Percentiles rank a stretch among this genome's conserved stretches.
Evolutionary conservation across 176 grass and related monocot species (phyloP).

Genomic region (Musa troglodytarum): DNA sequence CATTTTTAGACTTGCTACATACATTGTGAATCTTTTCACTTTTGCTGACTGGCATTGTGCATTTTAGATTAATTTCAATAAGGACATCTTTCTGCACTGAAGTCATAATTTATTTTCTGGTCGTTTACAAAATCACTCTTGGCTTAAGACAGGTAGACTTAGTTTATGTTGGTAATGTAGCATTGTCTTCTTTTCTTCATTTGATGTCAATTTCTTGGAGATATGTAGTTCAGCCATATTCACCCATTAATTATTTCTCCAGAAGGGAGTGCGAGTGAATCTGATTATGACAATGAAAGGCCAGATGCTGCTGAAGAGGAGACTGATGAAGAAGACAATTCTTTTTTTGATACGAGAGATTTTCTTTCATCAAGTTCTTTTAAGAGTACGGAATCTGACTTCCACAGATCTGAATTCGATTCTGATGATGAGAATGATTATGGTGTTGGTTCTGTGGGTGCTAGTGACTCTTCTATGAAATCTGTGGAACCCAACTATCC

Average conservation of each 20-base stretch:
- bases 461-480: conserved; percentile 65
- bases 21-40: too few species aligned
- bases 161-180: neutral
- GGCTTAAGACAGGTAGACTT: too few species aligned
- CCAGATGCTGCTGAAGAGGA: conserved; percentile 90
- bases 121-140: too few species aligned
- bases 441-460: conserved; percentile 34
- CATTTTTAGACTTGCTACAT: too few species aligned
- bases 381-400: conserved; percentile 72
- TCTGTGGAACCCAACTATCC: conserved; percentile 67
- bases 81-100: too few species aligned
- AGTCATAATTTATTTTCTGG: too few species aligned
- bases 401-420: conserved; percentile 69
- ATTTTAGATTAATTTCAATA: too few species aligned
- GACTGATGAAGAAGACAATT: conserved; percentile 76
- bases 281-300: conserved; percentile 90
- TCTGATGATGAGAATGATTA: conserved; percentile 72
- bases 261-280: conserved; percentile 93
- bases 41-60: too few species aligned
- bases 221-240: neutral
- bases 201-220: neutral
- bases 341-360: conserved; percentile 90
- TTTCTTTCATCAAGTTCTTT: conserved; percentile 97
- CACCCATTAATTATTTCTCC: neutral
- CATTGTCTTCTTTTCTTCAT: neutral